A percentile compares a stretch with the other conserved stretches of the same genome.
Conservation (phyloP, 306 rosid genomes). For the Quercus gilva region DNA sequence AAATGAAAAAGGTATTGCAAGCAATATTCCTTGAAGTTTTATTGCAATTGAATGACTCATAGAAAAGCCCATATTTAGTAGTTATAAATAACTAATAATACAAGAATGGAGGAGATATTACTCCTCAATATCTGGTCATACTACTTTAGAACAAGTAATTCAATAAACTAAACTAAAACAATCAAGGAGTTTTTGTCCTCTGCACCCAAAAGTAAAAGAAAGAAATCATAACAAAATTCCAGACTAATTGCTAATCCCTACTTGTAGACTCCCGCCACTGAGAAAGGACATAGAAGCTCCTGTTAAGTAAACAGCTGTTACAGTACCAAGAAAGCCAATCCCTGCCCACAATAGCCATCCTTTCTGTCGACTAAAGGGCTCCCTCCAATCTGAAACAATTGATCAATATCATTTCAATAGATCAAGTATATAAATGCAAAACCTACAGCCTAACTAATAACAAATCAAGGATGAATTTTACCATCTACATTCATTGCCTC, state of each 20-base stretch:
- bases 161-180: background rate
- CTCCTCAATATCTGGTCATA: background rate
- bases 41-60: background rate
- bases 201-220: background rate
- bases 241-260: constrained; percentile 53
- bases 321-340: constrained; percentile 78
- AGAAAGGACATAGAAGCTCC: constrained; percentile 58
- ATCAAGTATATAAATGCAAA: constrained; percentile 4
- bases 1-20: background rate
- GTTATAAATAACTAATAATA: background rate
- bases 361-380: constrained; percentile 72
- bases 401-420: constrained; percentile 8
- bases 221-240: background rate
- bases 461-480: background rate
- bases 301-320: constrained; percentile 59
- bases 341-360: constrained; percentile 99
- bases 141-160: background rate
- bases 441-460: constrained; percentile 5
- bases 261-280: constrained; percentile 64
- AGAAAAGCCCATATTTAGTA: background rate
- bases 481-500: background rate
- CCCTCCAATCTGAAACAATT: constrained; percentile 65
- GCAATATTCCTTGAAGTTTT: background rate
- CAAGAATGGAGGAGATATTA: background rate
- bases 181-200: background rate